These are phyloP conservation scores for Hymenochaete sp. DNA, from an alignment of 1,284 basidiomycete genomes.

Conservation along the genomic window DNA sequence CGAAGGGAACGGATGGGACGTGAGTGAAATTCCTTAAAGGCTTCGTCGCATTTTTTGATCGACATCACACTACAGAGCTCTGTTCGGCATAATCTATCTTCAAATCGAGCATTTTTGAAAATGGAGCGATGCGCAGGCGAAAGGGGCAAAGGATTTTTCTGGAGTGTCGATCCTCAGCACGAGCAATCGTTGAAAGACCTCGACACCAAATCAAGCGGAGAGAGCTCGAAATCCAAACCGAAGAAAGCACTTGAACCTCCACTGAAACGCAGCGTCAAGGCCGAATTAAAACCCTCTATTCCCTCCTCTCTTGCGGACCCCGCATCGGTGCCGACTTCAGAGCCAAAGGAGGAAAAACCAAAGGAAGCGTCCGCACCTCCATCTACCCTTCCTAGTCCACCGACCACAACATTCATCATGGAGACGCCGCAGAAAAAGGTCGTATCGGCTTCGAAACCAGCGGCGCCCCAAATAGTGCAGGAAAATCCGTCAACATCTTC, in stretches of 20 bases:
- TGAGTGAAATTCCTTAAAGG: constrained; percentile 28
- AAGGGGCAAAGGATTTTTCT: constrained; percentile 83
- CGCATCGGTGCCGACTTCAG: no score
- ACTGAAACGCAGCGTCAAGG: constrained; percentile 57
- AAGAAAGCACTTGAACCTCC: constrained; percentile 55
- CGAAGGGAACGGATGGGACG: constrained; percentile 80
- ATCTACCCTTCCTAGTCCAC: constrained; percentile 11
- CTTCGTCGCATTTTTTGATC: constrained; percentile 11
- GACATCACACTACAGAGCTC: constrained; percentile 54
- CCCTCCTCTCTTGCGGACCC: constrained; percentile 55
- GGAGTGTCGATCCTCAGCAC: constrained; percentile 74
- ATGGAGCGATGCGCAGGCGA: constrained; percentile 77
- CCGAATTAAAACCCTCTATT: constrained; percentile 45
- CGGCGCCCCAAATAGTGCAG: not conserved
- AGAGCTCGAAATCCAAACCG: constrained; percentile 29
- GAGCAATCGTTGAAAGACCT: constrained; percentile 45
- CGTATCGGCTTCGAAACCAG: not conserved
- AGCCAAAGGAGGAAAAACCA: no score
- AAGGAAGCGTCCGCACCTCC: constrained; percentile 39
- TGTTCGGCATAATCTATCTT: constrained; percentile 85
- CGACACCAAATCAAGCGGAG: constrained; percentile 24
- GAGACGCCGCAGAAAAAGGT: constrained; percentile 9
- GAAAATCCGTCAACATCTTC: not conserved
- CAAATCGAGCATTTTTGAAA: constrained; percentile 82
- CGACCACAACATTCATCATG: constrained; percentile 9